A percentile compares a stretch with the other conserved stretches of the same genome.
Conservation (phyloP, 345 rosid genomes). For the Conringia planisiliqua region DNA sequence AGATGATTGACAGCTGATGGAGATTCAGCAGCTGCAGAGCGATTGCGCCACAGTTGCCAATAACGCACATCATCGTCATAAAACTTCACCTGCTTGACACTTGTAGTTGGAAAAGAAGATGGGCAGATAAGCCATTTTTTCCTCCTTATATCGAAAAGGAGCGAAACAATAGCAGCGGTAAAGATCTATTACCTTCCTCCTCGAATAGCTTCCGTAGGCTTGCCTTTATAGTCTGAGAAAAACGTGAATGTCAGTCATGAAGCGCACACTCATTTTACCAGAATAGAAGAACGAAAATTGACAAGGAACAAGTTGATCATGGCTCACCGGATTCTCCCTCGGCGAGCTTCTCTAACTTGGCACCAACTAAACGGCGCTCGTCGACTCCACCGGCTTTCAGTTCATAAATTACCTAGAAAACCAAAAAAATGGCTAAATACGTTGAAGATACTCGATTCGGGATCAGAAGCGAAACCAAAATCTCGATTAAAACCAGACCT, state of each 20-base stretch:
- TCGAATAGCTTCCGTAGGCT: constrained; percentile 87
- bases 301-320: neutral
- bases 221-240: constrained; percentile 63
- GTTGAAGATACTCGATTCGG: neutral
- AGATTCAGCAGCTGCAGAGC: constrained; percentile 93
- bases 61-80: constrained; percentile 91
- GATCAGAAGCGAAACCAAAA: constrained; percentile 8
- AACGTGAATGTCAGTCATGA: neutral
- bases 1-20: constrained; percentile 82
- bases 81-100: constrained; percentile 95
- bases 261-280: neutral
- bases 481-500: constrained; percentile 40
- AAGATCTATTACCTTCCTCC: constrained; percentile 73
- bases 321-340: constrained; percentile 85
- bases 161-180: neutral
- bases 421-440: neutral
- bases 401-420: constrained; percentile 76
- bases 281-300: neutral
- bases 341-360: constrained; percentile 95
- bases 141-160: neutral
- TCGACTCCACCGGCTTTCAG: constrained; percentile 97
- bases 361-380: constrained; percentile 95
- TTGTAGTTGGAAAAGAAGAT: constrained; percentile 32
- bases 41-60: constrained; percentile 96
- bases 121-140: neutral